phyloP scores from a whole-genome alignment of 1,139 yeast genomes.

The Debaryomyces sp. region DNA sequence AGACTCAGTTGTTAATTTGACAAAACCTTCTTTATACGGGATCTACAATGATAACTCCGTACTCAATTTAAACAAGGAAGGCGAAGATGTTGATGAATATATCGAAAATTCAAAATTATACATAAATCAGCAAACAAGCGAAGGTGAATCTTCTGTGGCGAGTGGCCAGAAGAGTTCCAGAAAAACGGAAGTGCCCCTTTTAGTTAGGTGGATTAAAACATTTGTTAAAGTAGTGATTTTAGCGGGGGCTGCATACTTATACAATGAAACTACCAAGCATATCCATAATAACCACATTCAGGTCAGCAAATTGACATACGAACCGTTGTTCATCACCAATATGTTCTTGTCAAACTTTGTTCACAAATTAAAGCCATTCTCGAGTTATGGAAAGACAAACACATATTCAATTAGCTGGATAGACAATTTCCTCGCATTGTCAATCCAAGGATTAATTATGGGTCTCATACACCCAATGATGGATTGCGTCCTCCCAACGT shows the following conservation, averaged over 20 bases:
- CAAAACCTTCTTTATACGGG: slow-evolving; percentile 52
- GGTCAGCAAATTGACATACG: slow-evolving; percentile 32
- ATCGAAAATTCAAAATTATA: slow-evolving; percentile 5
- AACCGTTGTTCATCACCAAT: slow-evolving; percentile 39
- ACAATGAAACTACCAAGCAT: slow-evolving; percentile 53
- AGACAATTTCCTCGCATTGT: slow-evolving; percentile 32
- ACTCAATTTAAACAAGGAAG: slow-evolving; percentile 36
- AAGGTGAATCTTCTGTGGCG: background rate
- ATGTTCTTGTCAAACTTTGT: slow-evolving; percentile 35
- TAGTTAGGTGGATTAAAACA: slow-evolving; percentile 8
- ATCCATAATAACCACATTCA: slow-evolving; percentile 52
- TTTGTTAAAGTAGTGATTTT: slow-evolving; percentile 34
- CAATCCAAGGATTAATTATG: slow-evolving; percentile 59
- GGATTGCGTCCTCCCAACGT: slow-evolving; percentile 51
- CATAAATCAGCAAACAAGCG: background rate
- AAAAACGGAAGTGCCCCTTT: background rate
- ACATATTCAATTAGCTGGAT: slow-evolving; percentile 9
- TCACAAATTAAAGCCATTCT: slow-evolving; percentile 30
- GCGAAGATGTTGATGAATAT: slow-evolving; percentile 15
- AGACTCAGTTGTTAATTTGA: slow-evolving; percentile 48
- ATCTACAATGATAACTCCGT: slow-evolving; percentile 47
- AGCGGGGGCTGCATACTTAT: slow-evolving; percentile 48
- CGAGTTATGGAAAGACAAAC: background rate
- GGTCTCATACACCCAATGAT: slow-evolving; percentile 65
- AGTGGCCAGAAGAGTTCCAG: background rate